These are phyloP conservation scores for Elsinoe batatas DNA, from an alignment of 2,329 filamentous ascomycete genomes.

Conservation along the genomic window DNA sequence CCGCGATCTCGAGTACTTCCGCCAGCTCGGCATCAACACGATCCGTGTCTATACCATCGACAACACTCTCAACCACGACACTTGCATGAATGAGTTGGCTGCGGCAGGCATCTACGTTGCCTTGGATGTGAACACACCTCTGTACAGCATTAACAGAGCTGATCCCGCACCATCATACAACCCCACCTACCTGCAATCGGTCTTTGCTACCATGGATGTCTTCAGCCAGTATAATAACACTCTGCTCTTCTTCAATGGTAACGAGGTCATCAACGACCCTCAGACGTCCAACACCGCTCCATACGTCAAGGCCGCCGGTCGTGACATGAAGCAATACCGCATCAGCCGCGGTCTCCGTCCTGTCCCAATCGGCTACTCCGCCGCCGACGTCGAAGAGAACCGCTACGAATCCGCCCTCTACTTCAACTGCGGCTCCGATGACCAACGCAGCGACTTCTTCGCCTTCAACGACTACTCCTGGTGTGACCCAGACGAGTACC, in stretches of 20 bases:
- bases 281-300: slow-evolving; percentile 54
- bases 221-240: slow-evolving; percentile 80
- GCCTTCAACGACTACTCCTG: slow-evolving; percentile 86
- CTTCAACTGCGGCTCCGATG: slow-evolving; percentile 85
- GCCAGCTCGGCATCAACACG: slow-evolving; percentile 79
- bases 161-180: slow-evolving; percentile 74
- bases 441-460: slow-evolving; percentile 79
- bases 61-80: slow-evolving; percentile 70
- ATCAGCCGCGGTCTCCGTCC: slow-evolving; percentile 56
- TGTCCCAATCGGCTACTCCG: slow-evolving; percentile 72
- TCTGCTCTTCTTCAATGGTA: slow-evolving; percentile 71
- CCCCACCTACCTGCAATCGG: slow-evolving; percentile 68
- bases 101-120: slow-evolving; percentile 88
- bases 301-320: slow-evolving; percentile 63
- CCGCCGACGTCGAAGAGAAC: slow-evolving; percentile 77
- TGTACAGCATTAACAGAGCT: slow-evolving; percentile 76
- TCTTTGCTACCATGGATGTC: slow-evolving; percentile 81
- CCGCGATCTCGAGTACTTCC: slow-evolving; percentile 73
- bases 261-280: slow-evolving; percentile 61
- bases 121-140: slow-evolving; percentile 82
- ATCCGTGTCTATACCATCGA: slow-evolving; percentile 89
- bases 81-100: slow-evolving; percentile 72
- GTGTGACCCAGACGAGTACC: slow-evolving; percentile 64
- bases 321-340: slow-evolving; percentile 74
- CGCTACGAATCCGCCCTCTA: slow-evolving; percentile 74